Evolutionary conservation across 192 early-diverging fungal species (phyloP).

Genomic region (Obelidium mucronatum): DNA sequence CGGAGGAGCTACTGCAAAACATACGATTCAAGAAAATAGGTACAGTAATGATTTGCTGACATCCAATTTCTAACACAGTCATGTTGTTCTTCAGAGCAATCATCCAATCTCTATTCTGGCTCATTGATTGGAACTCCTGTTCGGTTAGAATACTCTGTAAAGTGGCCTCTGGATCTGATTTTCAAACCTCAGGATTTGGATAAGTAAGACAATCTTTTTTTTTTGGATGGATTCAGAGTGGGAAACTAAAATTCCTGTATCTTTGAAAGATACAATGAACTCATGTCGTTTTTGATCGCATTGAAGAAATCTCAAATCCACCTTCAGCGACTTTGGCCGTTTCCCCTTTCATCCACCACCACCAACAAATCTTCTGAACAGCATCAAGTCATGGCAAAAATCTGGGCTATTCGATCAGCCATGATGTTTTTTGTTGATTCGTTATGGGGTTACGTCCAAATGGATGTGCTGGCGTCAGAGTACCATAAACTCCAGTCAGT

Average conservation of each 20-base stretch:
- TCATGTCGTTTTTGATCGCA: constrained; percentile 69
- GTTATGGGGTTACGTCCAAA: constrained; percentile 75
- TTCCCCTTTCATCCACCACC: constrained; percentile 8
- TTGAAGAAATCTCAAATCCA: constrained; percentile 64
- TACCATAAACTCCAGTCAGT: constrained; percentile 22
- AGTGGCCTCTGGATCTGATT: constrained; percentile 78
- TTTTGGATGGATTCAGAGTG: too few relatives aligned
- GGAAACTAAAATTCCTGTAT: not conserved
- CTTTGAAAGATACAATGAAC: constrained; percentile 56
- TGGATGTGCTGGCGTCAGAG: constrained; percentile 47
- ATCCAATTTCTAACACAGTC: not conserved
- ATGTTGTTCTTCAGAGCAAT: not conserved
- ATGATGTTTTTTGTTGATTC: constrained; percentile 79
- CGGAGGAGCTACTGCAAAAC: not conserved
- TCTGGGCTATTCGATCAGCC: constrained; percentile 60
- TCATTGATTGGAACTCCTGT: constrained; percentile 61
- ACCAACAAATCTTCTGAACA: constrained; percentile 29
- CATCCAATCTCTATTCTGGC: constrained; percentile 44
- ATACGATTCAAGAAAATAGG: not conserved
- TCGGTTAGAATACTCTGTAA: constrained; percentile 60
- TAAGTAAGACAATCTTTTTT: constrained; percentile 11
- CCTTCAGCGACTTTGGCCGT: constrained; percentile 54
- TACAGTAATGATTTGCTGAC: too few relatives aligned
- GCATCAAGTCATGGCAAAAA: constrained; percentile 30
- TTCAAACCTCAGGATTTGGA: constrained; percentile 63